Percentiles rank a stretch among this genome's conserved stretches.
phyloP scores from a whole-genome alignment of 192 early-diverging fungal genomes.

The Pilaira anomala region DNA sequence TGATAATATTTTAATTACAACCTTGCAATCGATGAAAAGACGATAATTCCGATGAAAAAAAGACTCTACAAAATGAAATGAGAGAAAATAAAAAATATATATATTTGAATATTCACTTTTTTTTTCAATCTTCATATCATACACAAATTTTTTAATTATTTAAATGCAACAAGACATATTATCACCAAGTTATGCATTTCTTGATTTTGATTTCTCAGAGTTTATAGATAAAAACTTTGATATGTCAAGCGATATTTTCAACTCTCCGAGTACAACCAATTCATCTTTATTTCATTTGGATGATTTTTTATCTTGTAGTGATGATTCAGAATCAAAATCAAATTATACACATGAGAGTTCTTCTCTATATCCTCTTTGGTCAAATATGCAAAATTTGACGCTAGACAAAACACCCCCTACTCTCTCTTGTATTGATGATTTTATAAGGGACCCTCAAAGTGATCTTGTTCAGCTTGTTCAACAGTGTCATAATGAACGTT shows the following conservation, averaged over 20 bases:
- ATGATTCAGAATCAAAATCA: background rate
- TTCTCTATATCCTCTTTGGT: too few species aligned
- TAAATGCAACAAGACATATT: background rate
- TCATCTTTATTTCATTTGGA: slow-evolving; percentile 6
- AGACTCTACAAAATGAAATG: too few species aligned
- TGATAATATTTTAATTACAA: too few species aligned
- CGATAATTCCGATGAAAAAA: too few species aligned
- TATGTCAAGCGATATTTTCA: slow-evolving; percentile 1
- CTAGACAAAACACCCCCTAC: slow-evolving; percentile 2
- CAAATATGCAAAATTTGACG: too few species aligned
- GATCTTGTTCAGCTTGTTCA: slow-evolving; percentile 11
- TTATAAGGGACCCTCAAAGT: slow-evolving; percentile 2
- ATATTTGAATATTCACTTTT: too few species aligned
- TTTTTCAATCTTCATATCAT: too few species aligned
- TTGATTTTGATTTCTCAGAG: slow-evolving; percentile 12
- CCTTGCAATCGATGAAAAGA: too few species aligned
- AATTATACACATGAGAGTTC: background rate
- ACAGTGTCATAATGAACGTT: background rate
- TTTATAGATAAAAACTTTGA: slow-evolving; percentile 18
- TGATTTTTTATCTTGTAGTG: slow-evolving; percentile 5
- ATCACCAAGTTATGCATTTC: background rate
- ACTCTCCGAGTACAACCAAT: background rate
- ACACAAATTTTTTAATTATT: too few species aligned
- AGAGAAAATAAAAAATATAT: too few species aligned
- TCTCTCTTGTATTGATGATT: slow-evolving; percentile 1